phyloP scores from a whole-genome alignment of 148 eudicot genomes.

The Vaccinium myrtillus region DNA sequence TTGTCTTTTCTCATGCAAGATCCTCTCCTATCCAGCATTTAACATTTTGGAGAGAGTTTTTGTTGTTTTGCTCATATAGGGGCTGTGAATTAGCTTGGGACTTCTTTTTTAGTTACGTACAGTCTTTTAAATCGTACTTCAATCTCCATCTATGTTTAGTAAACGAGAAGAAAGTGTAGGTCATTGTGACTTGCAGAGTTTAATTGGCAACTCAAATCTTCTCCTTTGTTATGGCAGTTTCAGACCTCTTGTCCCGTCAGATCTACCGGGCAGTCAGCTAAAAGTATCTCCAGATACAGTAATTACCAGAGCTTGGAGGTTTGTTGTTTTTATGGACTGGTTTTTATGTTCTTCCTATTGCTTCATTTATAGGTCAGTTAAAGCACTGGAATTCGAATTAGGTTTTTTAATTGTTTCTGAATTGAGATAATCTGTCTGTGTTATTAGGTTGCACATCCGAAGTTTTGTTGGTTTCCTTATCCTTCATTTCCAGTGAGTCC shows the following conservation, averaged over 20 bases:
- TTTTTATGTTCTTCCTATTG: not conserved
- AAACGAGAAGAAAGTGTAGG: not conserved
- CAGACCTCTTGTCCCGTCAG: constrained; percentile 36
- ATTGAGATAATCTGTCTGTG: constrained; percentile 15
- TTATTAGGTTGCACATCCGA: constrained; percentile 41
- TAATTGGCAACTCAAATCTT: constrained; percentile 1
- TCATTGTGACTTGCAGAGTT: not conserved
- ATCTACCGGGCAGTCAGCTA: constrained; percentile 36
- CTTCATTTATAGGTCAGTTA: constrained; percentile 3
- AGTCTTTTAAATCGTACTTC: not conserved
- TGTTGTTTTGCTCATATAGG: not conserved
- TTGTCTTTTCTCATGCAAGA: not conserved
- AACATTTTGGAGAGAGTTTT: not conserved
- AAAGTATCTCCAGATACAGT: constrained; percentile 39
- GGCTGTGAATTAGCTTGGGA: not conserved
- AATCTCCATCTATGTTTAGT: not conserved
- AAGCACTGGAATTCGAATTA: not conserved
- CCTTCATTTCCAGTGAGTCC: constrained; percentile 34
- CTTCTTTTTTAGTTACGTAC: not conserved
- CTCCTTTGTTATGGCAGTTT: constrained; percentile 34
- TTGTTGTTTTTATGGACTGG: constrained; percentile 3
- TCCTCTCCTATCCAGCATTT: not conserved
- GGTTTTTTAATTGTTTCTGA: not conserved
- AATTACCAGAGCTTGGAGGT: constrained; percentile 53
- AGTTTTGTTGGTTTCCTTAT: constrained; percentile 37